These are phyloP conservation scores for Zopfia rhizophila DNA, from an alignment of 2,329 filamentous ascomycete genomes.

Conservation along the genomic window DNA sequence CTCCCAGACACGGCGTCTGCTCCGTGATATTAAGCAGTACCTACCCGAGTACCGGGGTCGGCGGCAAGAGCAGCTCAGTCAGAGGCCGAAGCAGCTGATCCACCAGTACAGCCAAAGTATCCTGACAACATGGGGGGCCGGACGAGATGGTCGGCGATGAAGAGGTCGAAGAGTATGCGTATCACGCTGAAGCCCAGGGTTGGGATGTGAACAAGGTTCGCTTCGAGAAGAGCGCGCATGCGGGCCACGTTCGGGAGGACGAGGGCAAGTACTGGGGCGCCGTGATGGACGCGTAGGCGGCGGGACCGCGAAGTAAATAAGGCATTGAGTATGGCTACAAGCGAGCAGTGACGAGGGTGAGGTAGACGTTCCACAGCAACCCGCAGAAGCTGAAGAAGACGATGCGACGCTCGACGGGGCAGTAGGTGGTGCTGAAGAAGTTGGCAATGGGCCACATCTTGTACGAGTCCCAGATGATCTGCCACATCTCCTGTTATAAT, in stretches of 20 bases:
- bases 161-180: slow-evolving; percentile 63
- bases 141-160: slow-evolving; percentile 65
- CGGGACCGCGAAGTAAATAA: too few species aligned
- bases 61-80: slow-evolving; percentile 24
- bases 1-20: slow-evolving; percentile 24
- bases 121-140: slow-evolving; percentile 34
- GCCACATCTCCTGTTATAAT: slow-evolving; percentile 18
- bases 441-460: slow-evolving; percentile 75
- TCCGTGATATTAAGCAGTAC: slow-evolving; percentile 24
- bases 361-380: slow-evolving; percentile 75
- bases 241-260: slow-evolving; percentile 67
- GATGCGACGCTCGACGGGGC: slow-evolving; percentile 73
- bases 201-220: slow-evolving; percentile 59
- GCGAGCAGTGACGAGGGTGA: slow-evolving; percentile 66
- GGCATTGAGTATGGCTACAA: background rate
- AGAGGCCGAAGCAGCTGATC: slow-evolving; percentile 20
- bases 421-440: slow-evolving; percentile 72
- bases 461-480: slow-evolving; percentile 65
- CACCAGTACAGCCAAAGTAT: slow-evolving; percentile 35
- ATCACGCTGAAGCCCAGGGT: slow-evolving; percentile 55
- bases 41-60: slow-evolving; percentile 25
- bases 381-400: slow-evolving; percentile 75
- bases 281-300: slow-evolving; percentile 20
- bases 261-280: slow-evolving; percentile 64
- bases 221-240: slow-evolving; percentile 66